These are phyloP conservation scores for Lachnellula hyalina DNA, from an alignment of 2,329 filamentous ascomycete genomes.

Conservation along the genomic window DNA sequence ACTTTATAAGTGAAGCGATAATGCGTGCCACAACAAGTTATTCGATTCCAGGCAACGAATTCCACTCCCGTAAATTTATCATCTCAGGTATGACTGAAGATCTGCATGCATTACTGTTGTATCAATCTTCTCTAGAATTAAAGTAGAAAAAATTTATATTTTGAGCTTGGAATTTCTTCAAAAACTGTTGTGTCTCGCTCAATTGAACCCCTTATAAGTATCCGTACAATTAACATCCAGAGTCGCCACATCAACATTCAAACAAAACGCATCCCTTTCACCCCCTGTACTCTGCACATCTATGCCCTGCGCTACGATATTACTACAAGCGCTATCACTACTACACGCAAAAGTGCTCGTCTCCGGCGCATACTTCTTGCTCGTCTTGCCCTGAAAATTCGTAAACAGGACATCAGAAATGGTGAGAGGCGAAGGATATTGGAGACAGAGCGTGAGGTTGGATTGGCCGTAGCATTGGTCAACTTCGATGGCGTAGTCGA, in stretches of 20 bases:
- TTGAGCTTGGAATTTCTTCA: neutral
- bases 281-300: conserved; percentile 44
- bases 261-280: conserved; percentile 38
- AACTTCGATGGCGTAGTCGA: conserved; percentile 60
- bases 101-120: too few species aligned
- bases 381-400: conserved; percentile 51
- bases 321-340: conserved; percentile 40
- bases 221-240: conserved; percentile 34
- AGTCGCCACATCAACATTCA: conserved; percentile 36
- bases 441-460: conserved; percentile 55
- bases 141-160: neutral
- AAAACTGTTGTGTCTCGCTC: neutral
- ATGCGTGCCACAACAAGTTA: too few species aligned
- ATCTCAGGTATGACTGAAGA: too few species aligned
- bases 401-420: conserved; percentile 52
- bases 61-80: too few species aligned
- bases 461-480: conserved; percentile 62
- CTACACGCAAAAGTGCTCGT: conserved; percentile 45
- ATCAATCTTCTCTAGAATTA: too few species aligned
- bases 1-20: too few species aligned
- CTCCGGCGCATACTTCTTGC: conserved; percentile 37
- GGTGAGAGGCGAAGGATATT: conserved; percentile 49
- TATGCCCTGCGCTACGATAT: conserved; percentile 45
- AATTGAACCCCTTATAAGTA: conserved; percentile 27
- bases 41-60: too few species aligned